phyloP scores from a whole-genome alignment of 225 moss, liverwort and hornwort genomes.

The Ulota crispa region DNA sequence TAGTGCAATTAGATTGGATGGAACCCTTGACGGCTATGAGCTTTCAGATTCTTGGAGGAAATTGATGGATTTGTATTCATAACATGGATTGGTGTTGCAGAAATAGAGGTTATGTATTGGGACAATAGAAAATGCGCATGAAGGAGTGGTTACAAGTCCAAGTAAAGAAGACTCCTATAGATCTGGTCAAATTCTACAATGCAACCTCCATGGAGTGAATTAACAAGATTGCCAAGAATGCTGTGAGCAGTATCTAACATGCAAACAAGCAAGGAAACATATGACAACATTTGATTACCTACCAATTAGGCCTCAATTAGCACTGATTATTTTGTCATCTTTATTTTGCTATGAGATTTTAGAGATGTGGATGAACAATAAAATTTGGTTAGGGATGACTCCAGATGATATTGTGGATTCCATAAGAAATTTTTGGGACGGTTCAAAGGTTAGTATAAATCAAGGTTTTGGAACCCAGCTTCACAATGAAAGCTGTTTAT shows the following conservation, averaged over 20 bases:
- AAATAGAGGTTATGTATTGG: not conserved
- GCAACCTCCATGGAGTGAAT: accelerated
- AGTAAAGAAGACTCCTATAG: not conserved
- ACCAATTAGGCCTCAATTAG: not conserved
- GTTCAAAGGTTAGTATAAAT: not conserved
- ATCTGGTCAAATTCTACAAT: not conserved
- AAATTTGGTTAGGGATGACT: not conserved
- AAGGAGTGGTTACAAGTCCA: not conserved
- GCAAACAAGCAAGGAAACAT: accelerated
- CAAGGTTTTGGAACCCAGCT: not conserved
- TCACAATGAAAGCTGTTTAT: not conserved
- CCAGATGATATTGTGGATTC: not conserved
- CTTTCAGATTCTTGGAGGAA: not conserved
- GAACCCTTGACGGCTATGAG: not conserved
- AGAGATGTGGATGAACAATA: not conserved
- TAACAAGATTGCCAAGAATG: not conserved
- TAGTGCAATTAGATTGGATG: too few relatives aligned
- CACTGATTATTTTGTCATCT: not conserved
- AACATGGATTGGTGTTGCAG: not conserved
- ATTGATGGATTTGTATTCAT: not conserved
- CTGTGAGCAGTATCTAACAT: not conserved
- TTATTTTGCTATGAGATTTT: not conserved
- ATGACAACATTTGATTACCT: not conserved
- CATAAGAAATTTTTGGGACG: not conserved
- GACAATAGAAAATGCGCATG: accelerated